Evolutionary conservation across 2,329 filamentous ascomycete species (phyloP).

Genomic region (Pestalotiopsis sp.): DNA sequence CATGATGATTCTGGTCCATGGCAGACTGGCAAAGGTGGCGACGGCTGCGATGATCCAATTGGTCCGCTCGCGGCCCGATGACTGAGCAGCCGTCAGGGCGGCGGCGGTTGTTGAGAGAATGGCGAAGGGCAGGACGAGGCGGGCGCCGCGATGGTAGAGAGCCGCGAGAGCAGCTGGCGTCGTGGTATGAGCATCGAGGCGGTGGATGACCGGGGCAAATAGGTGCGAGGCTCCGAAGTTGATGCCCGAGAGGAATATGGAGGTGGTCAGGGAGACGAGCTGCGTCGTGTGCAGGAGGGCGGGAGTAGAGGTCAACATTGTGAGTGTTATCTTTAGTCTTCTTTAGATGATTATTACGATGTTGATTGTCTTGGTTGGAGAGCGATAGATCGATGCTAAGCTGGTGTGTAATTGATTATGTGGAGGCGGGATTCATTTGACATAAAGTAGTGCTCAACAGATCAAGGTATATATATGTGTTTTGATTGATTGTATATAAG

Average conservation of each 20-base stretch:
- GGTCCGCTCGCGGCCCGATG: neutral
- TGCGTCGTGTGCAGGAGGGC: constrained; percentile 4
- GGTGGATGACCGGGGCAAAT: neutral
- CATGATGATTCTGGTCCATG: constrained; percentile 1
- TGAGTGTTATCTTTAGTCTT: no score
- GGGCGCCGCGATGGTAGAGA: constrained; percentile 7
- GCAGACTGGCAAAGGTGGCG: neutral
- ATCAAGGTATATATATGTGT: neutral
- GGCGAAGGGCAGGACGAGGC: neutral
- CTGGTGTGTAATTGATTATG: neutral
- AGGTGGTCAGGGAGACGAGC: constrained; percentile 3
- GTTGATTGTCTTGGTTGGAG: neutral
- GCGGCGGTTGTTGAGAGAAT: constrained; percentile 1
- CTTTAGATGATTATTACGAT: neutral
- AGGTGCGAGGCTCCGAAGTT: constrained; percentile 7
- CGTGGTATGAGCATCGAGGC: neutral
- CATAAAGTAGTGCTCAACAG: neutral
- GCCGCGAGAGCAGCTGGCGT: neutral
- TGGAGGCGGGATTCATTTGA: neutral
- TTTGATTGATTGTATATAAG: neutral
- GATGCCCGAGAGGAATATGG: constrained; percentile 10
- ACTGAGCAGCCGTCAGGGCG: neutral
- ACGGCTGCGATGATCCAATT: neutral
- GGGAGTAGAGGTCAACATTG: neutral
- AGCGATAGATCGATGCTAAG: neutral